Percentiles rank a stretch among this genome's conserved stretches.
These are phyloP conservation scores for Wakefieldia striispora DNA, from an alignment of 768 basidiomycete species.

Conservation along the genomic window DNA sequence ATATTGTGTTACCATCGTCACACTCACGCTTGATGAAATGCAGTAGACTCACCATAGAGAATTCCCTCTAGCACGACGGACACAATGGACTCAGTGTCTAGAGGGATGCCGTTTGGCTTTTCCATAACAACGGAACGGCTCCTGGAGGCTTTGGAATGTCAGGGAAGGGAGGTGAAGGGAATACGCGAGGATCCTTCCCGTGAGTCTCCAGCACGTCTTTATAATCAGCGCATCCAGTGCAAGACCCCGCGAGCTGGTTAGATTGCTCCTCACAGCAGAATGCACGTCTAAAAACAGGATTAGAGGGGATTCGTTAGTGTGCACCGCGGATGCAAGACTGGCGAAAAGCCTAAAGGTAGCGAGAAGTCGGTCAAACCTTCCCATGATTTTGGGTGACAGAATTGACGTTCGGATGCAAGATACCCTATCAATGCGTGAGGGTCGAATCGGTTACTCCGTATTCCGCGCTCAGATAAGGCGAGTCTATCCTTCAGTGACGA, in stretches of 20 bases:
- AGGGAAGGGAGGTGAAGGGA: background rate
- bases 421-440: background rate
- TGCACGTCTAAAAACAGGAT: background rate
- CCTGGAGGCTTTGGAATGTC: background rate
- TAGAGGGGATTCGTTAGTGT: too few species aligned
- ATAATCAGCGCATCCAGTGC: background rate
- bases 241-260: background rate
- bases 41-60: slow-evolving; percentile 20
- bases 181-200: background rate
- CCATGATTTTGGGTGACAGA: too few species aligned
- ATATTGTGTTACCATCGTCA: too few species aligned
- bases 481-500: too few species aligned
- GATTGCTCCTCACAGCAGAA: background rate
- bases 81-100: slow-evolving; percentile 23
- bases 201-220: background rate
- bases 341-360: background rate
- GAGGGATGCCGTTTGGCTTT: slow-evolving; percentile 6
- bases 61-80: slow-evolving; percentile 27
- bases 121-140: background rate
- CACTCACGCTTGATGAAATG: background rate
- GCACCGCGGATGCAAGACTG: too few species aligned
- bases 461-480: too few species aligned
- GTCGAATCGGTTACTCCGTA: too few species aligned
- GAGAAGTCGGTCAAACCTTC: background rate
- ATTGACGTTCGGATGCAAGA: too few species aligned